phyloP scores from a whole-genome alignment of 352 stramenopile genomes.

The Elongisporangium senticosum region DNA sequence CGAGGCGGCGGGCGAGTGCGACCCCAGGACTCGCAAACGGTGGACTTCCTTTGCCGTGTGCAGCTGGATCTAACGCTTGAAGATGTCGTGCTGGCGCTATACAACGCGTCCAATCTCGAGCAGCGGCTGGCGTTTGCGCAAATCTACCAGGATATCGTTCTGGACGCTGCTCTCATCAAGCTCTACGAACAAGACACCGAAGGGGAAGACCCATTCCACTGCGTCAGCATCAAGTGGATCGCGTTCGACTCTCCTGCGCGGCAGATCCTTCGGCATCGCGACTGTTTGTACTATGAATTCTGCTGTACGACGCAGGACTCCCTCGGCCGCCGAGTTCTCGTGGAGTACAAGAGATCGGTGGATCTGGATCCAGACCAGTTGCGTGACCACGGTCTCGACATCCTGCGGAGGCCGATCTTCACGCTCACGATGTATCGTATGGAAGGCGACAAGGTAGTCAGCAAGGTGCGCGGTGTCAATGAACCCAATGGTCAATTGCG shows the following conservation, averaged over 20 bases:
- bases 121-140: conserved; percentile 4
- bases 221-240: conserved; percentile 11
- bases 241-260: conserved; percentile 2
- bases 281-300: conserved; percentile 3
- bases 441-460: no score
- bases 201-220: conserved; percentile 11
- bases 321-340: background rate
- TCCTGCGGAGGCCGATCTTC: no score
- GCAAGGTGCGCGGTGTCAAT: no score
- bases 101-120: conserved; percentile 9
- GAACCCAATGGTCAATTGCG: no score
- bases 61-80: conserved; percentile 1
- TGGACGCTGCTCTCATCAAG: conserved; percentile 12
- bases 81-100: conserved; percentile 11
- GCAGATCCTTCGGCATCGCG: background rate
- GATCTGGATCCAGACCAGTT: no score
- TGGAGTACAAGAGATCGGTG: no score
- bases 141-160: conserved; percentile 9
- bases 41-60: no score
- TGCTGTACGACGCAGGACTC: background rate
- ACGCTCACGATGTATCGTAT: no score
- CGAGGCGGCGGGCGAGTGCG: no score
- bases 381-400: no score
- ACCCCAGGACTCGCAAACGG: no score
- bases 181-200: conserved; percentile 1